Evolutionary conservation across 108 stramenopile genomes (phyloP).

Genomic region (Nannochloropsis salina): DNA sequence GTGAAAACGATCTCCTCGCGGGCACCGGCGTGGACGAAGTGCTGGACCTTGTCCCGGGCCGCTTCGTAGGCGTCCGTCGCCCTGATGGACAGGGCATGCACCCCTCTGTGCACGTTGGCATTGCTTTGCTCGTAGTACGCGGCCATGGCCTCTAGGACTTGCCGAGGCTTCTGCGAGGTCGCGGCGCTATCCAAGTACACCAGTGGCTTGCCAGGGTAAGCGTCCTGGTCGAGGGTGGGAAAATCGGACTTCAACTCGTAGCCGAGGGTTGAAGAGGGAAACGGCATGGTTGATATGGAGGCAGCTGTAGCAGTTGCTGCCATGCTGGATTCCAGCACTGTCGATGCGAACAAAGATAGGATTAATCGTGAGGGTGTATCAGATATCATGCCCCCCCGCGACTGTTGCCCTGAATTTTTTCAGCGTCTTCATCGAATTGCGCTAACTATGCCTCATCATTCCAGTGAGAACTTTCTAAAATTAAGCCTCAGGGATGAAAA

Average conservation of each 20-base stretch:
- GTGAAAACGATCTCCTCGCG: constrained; percentile 85
- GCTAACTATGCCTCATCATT: too few species aligned
- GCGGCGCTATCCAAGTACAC: constrained; percentile 91
- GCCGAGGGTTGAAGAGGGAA: not conserved
- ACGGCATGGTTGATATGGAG: not conserved
- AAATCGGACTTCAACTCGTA: constrained; percentile 22
- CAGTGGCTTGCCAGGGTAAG: constrained; percentile 53
- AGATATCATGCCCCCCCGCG: too few species aligned
- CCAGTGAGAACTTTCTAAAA: too few species aligned
- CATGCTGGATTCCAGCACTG: too few species aligned
- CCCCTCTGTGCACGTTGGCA: constrained; percentile 91
- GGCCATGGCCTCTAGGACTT: constrained; percentile 67
- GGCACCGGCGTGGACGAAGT: constrained; percentile 68
- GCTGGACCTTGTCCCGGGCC: constrained; percentile 66
- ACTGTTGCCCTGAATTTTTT: too few species aligned
- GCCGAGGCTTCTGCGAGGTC: constrained; percentile 85
- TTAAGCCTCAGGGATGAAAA: too few species aligned
- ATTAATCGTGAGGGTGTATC: too few species aligned
- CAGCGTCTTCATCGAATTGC: too few species aligned
- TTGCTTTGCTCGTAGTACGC: constrained; percentile 67
- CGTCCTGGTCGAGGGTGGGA: constrained; percentile 31
- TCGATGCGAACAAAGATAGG: too few species aligned
- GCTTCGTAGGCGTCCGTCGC: constrained; percentile 81
- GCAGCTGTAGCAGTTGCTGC: not conserved
- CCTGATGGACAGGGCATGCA: constrained; percentile 70